A percentile compares a stretch with the other conserved stretches of the same genome.
These are phyloP conservation scores for Chlorella sp. DNA, from an alignment of 139 green algal genomes.

Conservation along the genomic window DNA sequence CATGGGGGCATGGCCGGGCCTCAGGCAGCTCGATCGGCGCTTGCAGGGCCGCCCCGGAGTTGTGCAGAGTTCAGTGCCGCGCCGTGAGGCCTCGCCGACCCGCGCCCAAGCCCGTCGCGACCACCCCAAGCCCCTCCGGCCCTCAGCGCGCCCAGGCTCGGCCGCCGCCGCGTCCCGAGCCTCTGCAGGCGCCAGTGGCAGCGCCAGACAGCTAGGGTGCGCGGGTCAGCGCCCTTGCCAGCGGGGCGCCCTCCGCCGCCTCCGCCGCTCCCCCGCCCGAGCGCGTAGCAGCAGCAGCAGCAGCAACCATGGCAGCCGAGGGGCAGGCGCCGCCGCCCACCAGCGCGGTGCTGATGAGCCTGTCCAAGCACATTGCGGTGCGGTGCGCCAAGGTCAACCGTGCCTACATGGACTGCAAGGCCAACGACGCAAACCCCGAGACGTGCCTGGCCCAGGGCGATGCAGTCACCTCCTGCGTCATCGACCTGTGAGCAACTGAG, in stretches of 20 bases:
- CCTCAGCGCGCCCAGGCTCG: no score
- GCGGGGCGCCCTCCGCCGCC: no score
- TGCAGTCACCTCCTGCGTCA: conserved; percentile 65
- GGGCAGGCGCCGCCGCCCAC: conserved; percentile 50
- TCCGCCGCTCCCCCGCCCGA: no score
- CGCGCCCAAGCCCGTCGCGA: no score
- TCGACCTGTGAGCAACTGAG: conserved; percentile 60
- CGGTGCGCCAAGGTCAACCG: conserved; percentile 59
- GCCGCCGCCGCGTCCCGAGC: no score
- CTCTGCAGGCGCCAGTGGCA: not conserved
- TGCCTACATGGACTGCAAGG: conserved; percentile 70
- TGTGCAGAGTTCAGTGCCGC: no score
- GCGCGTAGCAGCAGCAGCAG: conserved; percentile 8
- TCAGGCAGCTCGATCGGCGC: no score
- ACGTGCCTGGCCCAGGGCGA: conserved; percentile 63
- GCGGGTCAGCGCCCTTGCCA: no score
- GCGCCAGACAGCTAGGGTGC: not conserved
- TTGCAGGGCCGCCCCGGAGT: no score
- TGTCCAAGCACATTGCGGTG: conserved; percentile 72
- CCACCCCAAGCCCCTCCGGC: no score
- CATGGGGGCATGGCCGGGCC: no score
- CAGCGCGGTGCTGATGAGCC: conserved; percentile 66
- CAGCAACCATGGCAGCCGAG: conserved; percentile 1
- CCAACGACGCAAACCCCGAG: conserved; percentile 61
- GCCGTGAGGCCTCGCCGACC: no score